Conservation (phyloP, 1,284 basidiomycete genomes). For the Austroboletus novae-zelandiae region DNA sequence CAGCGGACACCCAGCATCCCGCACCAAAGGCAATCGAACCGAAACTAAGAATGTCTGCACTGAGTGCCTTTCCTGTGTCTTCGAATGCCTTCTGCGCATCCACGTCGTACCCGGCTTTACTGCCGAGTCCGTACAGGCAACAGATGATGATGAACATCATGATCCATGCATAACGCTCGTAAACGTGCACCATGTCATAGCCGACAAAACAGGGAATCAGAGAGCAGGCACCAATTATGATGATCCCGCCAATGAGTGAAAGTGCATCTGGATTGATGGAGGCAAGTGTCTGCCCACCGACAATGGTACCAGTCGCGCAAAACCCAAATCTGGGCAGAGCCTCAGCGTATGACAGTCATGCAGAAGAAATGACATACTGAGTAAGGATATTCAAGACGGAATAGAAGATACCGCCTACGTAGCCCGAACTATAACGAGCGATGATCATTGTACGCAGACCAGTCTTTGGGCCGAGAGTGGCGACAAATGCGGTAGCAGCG, state of each 20-base stretch:
- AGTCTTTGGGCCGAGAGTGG: conserved; percentile 50
- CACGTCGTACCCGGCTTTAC: conserved; percentile 48
- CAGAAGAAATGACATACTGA: conserved; percentile 36
- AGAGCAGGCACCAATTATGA: conserved; percentile 43
- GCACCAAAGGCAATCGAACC: conserved; percentile 52
- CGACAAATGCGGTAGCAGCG: conserved; percentile 47
- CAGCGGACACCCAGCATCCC: conserved; percentile 49
- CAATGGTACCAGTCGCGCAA: conserved; percentile 43
- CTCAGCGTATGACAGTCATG: background rate
- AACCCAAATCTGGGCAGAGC: conserved; percentile 41
- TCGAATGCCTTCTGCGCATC: conserved; percentile 45
- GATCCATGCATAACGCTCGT: conserved; percentile 65
- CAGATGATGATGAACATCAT: conserved; percentile 53
- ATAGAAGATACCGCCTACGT: conserved; percentile 53
- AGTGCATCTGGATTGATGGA: conserved; percentile 41
- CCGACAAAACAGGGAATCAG: conserved; percentile 49
- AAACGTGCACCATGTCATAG: conserved; percentile 54
- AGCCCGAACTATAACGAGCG: conserved; percentile 55
- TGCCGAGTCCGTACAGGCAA: conserved; percentile 45
- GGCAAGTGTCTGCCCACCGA: conserved; percentile 48
- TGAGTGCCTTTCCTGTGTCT: conserved; percentile 44
- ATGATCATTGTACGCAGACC: conserved; percentile 45
- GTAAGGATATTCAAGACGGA: conserved; percentile 59
- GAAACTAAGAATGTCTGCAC: conserved; percentile 51
- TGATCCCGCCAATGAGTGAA: conserved; percentile 22